Evolutionary conservation across 2,329 filamentous ascomycete genomes (phyloP).

Genomic region (Coniochaeta sp.): DNA sequence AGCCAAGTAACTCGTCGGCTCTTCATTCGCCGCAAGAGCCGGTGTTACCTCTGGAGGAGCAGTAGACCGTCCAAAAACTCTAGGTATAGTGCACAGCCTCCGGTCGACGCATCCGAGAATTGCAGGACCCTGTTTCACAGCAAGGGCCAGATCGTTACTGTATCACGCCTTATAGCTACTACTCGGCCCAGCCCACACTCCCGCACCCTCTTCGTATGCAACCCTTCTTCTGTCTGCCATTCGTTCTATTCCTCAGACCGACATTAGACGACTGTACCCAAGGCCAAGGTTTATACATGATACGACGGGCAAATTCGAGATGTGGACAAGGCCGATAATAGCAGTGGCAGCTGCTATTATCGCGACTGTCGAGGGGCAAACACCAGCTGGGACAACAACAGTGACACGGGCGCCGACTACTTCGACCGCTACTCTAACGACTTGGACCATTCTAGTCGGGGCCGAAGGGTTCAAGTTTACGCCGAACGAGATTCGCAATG

Average conservation of each 20-base stretch:
- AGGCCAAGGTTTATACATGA: not conserved
- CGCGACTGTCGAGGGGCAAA: not conserved
- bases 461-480: constrained; percentile 23
- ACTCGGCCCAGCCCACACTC: not conserved
- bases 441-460: not conserved
- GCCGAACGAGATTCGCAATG: constrained; percentile 22
- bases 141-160: no score
- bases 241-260: not conserved
- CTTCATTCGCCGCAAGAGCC: no score
- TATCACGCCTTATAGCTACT: not conserved
- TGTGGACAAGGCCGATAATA: not conserved
- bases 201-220: not conserved
- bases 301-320: not conserved
- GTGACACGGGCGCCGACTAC: not conserved
- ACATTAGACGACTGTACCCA: not conserved
- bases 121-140: no score
- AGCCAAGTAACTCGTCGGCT: no score
- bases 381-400: not conserved
- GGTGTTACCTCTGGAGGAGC: no score
- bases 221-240: not conserved
- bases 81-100: no score
- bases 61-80: no score
- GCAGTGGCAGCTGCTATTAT: not conserved
- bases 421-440: not conserved
- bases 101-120: no score